A percentile compares a stretch with the other conserved stretches of the same genome.
Conservation (phyloP, 371 early-diverging fungal species). For the Apophysomyces variabilis region DNA sequence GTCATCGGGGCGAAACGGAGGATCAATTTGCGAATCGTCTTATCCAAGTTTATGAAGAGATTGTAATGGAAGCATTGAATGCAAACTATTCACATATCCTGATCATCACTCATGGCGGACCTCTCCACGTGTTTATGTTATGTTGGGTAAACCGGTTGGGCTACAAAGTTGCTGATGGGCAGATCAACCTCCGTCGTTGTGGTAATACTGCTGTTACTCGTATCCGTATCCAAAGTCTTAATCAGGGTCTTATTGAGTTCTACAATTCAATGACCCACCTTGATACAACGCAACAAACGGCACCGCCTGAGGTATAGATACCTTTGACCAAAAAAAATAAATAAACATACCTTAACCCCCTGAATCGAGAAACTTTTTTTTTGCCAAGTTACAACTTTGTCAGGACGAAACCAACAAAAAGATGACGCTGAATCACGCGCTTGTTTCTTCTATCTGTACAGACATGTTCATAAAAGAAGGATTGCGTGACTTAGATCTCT, state of each 20-base stretch:
- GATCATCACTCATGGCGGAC: constrained; percentile 50
- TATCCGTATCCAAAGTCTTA: constrained; percentile 13
- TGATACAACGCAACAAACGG: not conserved
- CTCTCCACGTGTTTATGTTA: constrained; percentile 23
- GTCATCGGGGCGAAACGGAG: constrained; percentile 34
- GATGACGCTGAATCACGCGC: not conserved
- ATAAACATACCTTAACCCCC: not conserved
- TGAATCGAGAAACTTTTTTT: not conserved
- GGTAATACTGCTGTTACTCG: constrained; percentile 48
- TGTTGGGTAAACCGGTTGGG: constrained; percentile 29
- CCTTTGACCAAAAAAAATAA: not conserved
- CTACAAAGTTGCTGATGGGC: not conserved
- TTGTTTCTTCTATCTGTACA: not conserved
- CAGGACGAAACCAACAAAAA: not conserved
- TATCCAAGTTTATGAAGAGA: constrained; percentile 23
- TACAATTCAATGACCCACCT: constrained; percentile 36
- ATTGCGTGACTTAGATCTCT: not conserved
- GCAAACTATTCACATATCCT: constrained; percentile 26
- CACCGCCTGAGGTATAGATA: constrained; percentile 7
- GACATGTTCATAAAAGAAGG: too few relatives aligned
- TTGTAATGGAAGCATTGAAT: constrained; percentile 27
- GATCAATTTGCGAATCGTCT: constrained; percentile 26
- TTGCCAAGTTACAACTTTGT: not conserved
- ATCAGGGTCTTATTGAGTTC: constrained; percentile 17
- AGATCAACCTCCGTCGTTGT: constrained; percentile 18